phyloP scores from a whole-genome alignment of 371 early-diverging fungal genomes.

The Mucor irregularis region DNA sequence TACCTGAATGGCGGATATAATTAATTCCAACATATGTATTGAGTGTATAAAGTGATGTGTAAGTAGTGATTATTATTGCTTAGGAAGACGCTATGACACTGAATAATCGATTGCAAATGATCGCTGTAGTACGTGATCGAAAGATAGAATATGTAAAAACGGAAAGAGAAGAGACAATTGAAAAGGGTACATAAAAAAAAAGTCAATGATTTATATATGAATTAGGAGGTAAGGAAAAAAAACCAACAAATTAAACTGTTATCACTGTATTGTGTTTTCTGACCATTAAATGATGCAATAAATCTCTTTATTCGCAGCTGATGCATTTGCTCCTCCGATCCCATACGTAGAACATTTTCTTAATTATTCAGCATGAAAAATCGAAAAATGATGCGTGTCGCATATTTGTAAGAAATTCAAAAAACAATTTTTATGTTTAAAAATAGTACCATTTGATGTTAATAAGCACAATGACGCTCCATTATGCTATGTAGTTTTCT shows the following conservation, averaged over 20 bases:
- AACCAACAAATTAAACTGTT: neutral
- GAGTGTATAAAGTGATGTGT: neutral
- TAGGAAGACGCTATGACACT: too few relatives aligned
- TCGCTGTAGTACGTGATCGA: neutral
- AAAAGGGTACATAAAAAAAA: neutral
- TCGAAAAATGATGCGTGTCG: too few relatives aligned
- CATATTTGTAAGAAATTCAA: too few relatives aligned
- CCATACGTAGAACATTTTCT: too few relatives aligned
- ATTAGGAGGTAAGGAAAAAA: neutral
- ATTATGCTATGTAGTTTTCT: too few relatives aligned
- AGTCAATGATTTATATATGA: neutral
- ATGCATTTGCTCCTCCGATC: neutral
- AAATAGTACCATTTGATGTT: too few relatives aligned
- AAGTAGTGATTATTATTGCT: neutral
- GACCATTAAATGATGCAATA: constrained; percentile 19
- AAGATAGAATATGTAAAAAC: neutral
- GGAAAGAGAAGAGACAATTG: neutral
- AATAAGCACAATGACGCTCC: too few relatives aligned
- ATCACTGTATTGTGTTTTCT: constrained; percentile 12
- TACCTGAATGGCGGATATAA: constrained; percentile 25
- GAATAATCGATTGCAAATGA: too few relatives aligned
- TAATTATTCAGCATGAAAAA: too few relatives aligned
- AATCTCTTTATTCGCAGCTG: constrained; percentile 3
- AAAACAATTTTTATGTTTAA: too few relatives aligned
- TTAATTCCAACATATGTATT: constrained; percentile 18